Conservation (phyloP, 805 yeast genomes). For the Yamadazyma akitaensis region DNA sequence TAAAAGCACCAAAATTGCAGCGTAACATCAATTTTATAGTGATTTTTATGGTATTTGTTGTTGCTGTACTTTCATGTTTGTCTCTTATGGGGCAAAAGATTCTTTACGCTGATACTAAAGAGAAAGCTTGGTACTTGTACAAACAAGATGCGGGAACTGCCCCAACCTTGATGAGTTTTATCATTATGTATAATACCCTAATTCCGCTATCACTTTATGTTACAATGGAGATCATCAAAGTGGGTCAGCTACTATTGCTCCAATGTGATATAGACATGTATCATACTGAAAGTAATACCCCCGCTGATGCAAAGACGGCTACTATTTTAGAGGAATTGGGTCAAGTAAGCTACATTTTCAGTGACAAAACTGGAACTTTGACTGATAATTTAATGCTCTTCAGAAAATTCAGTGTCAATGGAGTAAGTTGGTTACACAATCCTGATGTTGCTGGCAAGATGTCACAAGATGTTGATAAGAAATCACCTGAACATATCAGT, state of each 20-base stretch:
- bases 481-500: no score
- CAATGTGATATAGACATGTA: conserved; percentile 96
- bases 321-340: conserved; percentile 95
- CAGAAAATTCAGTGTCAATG: conserved; percentile 82
- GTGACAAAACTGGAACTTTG: conserved; percentile 96
- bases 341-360: conserved; percentile 90
- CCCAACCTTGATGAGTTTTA: conserved; percentile 90
- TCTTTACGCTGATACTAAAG: conserved; percentile 37
- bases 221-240: conserved; percentile 93
- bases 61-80: conserved; percentile 67
- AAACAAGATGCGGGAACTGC: conserved; percentile 78
- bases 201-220: conserved; percentile 94
- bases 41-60: conserved; percentile 81
- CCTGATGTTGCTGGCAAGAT: conserved; percentile 34
- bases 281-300: conserved; percentile 76
- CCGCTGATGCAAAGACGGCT: conserved; percentile 93
- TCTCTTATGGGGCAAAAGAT: conserved; percentile 78
- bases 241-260: conserved; percentile 74
- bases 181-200: conserved; percentile 95
- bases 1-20: conserved; percentile 92
- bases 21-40: conserved; percentile 79
- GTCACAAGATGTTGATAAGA: neutral
- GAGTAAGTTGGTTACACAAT: conserved; percentile 87
- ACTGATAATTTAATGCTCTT: conserved; percentile 95
- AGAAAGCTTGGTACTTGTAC: conserved; percentile 66